Base-by-base conservation (phyloP, 805 yeast genomes). In the Kluyveromyces nonfermentans region DNA sequence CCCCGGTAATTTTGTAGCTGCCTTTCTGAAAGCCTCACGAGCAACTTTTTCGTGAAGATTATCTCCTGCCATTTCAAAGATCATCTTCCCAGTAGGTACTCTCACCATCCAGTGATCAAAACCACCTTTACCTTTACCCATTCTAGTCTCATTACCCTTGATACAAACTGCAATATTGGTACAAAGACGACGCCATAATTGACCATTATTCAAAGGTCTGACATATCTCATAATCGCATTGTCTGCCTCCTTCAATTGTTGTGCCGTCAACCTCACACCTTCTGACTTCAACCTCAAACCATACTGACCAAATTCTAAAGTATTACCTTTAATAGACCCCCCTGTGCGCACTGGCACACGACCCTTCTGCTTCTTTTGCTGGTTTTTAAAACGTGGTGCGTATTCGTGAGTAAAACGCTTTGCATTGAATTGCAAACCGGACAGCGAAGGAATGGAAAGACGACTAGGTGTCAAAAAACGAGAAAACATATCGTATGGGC, bases 71-170 rank as follows among this genome's bases (percentile, higher is more conserved):
- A 89, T 78, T 68, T 93, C 98, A 59, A 89, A 87, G 18, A 89
- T 70, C 35, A 93, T 80, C 59, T 88, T 89, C 3, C 98, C 98
- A 0, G 97, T 89, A 34, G 97, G 95, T 12, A 93, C 93, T 57
- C 98, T 79, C 30, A 81, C 85, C 56, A 95, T 94, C 97, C 97
- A 93, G 69, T 87, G 93, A 57, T 87, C 96, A 61, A 93, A 90
- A 0, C 89, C 82, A 67, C 98, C 98, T 68, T 93, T 93, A 71
- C 98, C 98, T 66, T 93, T 93, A 72, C 98, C 98, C 98, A 93
- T 93, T 81, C 98, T 93, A 9, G 96, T 87, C 64, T 93, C 96
- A 64, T 93, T 93, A 70, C 98, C 98, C 70, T 93, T 93, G 49
- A 85, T 78, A 67, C 96, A 88, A 10, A 93, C 95, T 0, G 97